Evolutionary conservation across 108 stramenopile genomes (phyloP), one percentile per base, ranked within the genome.

Genomic region (Cylindrotheca closterium): DNA sequence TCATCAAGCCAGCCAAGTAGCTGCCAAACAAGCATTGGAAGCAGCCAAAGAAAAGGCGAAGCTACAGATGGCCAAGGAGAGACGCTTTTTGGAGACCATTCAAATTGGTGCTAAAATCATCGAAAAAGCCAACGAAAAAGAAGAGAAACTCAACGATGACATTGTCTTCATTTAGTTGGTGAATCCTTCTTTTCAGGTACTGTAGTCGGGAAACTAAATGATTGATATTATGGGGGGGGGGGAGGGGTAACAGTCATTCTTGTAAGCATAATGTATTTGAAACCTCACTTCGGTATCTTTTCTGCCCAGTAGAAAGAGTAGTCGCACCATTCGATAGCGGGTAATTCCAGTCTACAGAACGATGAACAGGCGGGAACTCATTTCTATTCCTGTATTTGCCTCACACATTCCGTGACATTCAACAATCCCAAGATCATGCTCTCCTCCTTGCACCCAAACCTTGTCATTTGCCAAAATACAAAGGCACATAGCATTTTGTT

Each of bases 371-470:
- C n/a, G n/a, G n/a, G n/a, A n/a, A n/a, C n/a, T n/a, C n/a, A n/a
- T n/a, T n/a, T n/a, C n/a, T n/a, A n/a, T n/a, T n/a, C n/a, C n/a
- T n/a, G n/a, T n/a, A n/a, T n/a, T n/a, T n/a, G n/a, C n/a, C n/a
- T n/a, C n/a, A n/a, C n/a, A n/a, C 68, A 71, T 72, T 91, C 89
- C 65, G 84, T 91, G 15, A 89, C 89, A 78, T 89, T 94, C 72
- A 94, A n/a, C n/a, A n/a, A n/a, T n/a, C n/a, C n/a, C n/a, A n/a
- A n/a, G n/a, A 53, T 31, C 51, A 64, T 64, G 63, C 7, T 15
- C 37, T 66, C 64, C 24, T 47, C 68, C 8, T 63, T 77, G 17
- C 83, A 86, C 65, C 85, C 74, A n/a, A 80, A 81, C 51, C 30
- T 83, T 12, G 70, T 75, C 1, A 5, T 86, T 1, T 55, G 60